Percentiles rank a stretch among this genome's conserved stretches.
These are phyloP conservation scores for Pontederia paniculata DNA, from an alignment of 176 grass and related monocot genomes.

Conservation along the genomic window DNA sequence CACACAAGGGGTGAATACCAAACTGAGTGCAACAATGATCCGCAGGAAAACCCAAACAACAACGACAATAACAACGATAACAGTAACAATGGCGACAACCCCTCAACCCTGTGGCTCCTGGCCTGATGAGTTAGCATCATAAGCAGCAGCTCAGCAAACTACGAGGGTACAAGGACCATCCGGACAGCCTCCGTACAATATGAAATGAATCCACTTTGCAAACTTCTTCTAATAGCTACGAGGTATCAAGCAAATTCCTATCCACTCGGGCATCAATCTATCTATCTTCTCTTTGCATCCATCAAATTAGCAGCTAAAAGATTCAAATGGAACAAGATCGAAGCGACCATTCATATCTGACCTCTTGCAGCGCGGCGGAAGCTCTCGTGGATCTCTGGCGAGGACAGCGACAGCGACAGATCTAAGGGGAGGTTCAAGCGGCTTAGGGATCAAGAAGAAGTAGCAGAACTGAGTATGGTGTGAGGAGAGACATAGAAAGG, in stretches of 20 bases:
- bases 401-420: neutral
- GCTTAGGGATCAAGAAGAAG: neutral
- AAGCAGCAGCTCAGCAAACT: conserved; percentile 15
- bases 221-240: too few species aligned
- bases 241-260: too few species aligned
- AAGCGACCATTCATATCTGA: too few species aligned
- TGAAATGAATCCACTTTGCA: neutral
- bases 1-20: neutral
- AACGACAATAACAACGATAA: too few species aligned
- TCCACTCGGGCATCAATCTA: too few species aligned
- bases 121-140: conserved; percentile 39
- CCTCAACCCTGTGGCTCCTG: conserved; percentile 26
- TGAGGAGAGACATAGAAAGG: conserved; percentile 1
- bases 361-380: neutral
- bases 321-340: neutral
- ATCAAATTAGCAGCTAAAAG: too few species aligned
- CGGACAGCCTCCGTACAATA: neutral
- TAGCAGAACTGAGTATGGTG: conserved; percentile 6
- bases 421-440: conserved; percentile 2
- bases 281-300: too few species aligned
- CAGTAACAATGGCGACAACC: conserved; percentile 5
- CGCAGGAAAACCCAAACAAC: conserved; percentile 28
- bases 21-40: neutral
- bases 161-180: conserved; percentile 1
- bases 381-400: too few species aligned